A percentile compares a stretch with the other conserved stretches of the same genome.
Conservation (phyloP, 768 basidiomycete species). For the Boletus sp. region DNA sequence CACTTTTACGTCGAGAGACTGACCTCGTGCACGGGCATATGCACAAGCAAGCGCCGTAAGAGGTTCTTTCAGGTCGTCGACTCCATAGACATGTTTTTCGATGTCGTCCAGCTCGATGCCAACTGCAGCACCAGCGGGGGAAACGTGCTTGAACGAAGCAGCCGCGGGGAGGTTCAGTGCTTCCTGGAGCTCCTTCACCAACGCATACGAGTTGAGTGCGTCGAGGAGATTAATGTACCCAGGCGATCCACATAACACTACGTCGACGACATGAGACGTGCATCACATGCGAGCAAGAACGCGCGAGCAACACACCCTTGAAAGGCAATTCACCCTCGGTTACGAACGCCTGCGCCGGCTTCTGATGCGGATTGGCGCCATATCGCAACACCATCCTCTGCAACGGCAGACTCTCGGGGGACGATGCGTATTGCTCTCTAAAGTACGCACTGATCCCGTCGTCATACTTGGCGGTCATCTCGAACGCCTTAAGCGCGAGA, state of each 20-base stretch:
- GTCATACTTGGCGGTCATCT: slow-evolving; percentile 94
- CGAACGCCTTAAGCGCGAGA: slow-evolving; percentile 95
- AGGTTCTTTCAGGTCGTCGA: slow-evolving; percentile 89
- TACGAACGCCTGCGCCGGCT: slow-evolving; percentile 96
- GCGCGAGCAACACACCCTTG: slow-evolving; percentile 56
- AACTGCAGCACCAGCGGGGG: slow-evolving; percentile 95
- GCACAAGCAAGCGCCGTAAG: slow-evolving; percentile 88
- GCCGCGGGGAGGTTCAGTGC: slow-evolving; percentile 90
- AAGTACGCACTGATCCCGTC: slow-evolving; percentile 96
- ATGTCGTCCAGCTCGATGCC: slow-evolving; percentile 77
- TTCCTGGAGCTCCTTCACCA: slow-evolving; percentile 90
- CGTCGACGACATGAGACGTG: slow-evolving; percentile 1
- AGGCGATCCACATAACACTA: slow-evolving; percentile 90
- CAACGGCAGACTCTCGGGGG: slow-evolving; percentile 71
- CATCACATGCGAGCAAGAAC: not conserved
- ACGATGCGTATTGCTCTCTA: slow-evolving; percentile 90
- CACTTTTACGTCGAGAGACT: slow-evolving; percentile 15
- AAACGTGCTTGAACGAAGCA: slow-evolving; percentile 99
- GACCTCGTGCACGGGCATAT: slow-evolving; percentile 94
- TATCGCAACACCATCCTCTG: slow-evolving; percentile 89
- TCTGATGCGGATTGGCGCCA: slow-evolving; percentile 98
- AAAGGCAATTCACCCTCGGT: slow-evolving; percentile 87
- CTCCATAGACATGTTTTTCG: slow-evolving; percentile 94
- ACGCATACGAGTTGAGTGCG: slow-evolving; percentile 93
- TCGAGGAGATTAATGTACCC: slow-evolving; percentile 99